phyloP scores from a whole-genome alignment of 2,329 filamentous ascomycete species.

The Calonectria hawksworthii region DNA sequence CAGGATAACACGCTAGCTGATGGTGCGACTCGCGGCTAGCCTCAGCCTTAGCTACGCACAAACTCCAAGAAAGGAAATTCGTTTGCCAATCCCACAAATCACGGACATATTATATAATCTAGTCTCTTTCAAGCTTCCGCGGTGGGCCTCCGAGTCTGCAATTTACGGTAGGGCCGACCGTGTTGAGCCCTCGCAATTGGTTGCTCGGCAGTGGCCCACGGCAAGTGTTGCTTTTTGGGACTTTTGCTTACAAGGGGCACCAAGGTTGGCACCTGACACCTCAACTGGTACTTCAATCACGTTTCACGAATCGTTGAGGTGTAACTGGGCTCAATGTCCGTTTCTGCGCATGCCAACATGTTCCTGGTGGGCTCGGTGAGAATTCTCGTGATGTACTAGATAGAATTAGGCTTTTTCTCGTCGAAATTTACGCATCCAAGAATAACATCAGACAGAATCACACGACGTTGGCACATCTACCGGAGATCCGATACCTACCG shows the following conservation, averaged over 20 bases:
- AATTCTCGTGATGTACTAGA: too few species aligned
- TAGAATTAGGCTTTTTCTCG: not conserved
- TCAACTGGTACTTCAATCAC: not conserved
- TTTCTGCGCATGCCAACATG: not conserved
- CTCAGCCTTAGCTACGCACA: not conserved
- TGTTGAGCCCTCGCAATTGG: not conserved
- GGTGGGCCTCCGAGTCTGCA: not conserved
- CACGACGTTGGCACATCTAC: not conserved
- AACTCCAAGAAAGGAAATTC: not conserved
- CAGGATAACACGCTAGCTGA: not conserved
- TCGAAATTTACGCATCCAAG: not conserved
- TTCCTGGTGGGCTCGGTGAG: not conserved
- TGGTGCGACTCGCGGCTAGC: not conserved
- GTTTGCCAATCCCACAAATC: not conserved
- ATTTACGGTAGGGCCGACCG: not conserved
- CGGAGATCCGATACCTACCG: not conserved
- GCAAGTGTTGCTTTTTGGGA: not conserved
- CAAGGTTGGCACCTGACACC: not conserved
- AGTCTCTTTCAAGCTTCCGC: not conserved
- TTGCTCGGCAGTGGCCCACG: not conserved
- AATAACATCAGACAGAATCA: not conserved
- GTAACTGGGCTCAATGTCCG: not conserved
- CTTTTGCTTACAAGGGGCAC: not conserved
- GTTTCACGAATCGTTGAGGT: not conserved
- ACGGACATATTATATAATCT: not conserved